These are phyloP conservation scores for Skeletonema grethae DNA, from an alignment of 108 stramenopile species.

Conservation along the genomic window DNA sequence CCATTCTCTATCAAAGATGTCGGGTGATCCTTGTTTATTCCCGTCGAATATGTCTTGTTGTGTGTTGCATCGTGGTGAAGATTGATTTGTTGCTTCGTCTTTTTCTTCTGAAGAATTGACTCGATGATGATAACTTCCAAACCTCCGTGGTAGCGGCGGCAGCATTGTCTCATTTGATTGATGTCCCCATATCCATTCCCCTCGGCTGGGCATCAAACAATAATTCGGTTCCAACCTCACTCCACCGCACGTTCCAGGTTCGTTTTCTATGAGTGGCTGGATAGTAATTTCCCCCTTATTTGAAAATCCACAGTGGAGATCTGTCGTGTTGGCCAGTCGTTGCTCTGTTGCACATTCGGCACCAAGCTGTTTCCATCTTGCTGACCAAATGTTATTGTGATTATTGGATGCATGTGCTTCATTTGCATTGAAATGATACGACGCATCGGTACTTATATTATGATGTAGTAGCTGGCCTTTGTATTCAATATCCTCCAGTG, in stretches of 20 bases:
- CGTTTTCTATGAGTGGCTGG: background rate
- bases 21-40: background rate
- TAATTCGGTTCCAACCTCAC: conserved; percentile 16
- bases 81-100: background rate
- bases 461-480: background rate
- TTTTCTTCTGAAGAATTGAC: background rate
- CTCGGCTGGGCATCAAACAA: conserved; percentile 19
- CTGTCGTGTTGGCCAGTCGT: conserved; percentile 22
- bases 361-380: background rate
- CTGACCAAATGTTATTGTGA: background rate
- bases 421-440: background rate
- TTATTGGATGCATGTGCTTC: background rate
- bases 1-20: conserved; percentile 11
- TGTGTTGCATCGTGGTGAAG: conserved; percentile 11
- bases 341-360: background rate
- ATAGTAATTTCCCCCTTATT: background rate
- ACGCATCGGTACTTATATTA: too few species aligned
- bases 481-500: background rate
- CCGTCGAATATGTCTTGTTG: conserved; percentile 14
- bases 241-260: conserved; percentile 23
- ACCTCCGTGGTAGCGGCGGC: background rate
- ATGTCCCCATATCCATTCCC: conserved; percentile 8
- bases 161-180: conserved; percentile 2
- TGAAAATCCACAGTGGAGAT: conserved; percentile 12
- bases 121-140: background rate